Evolutionary conservation across 345 rosid genomes (phyloP).

Genomic region (Lepidium aucheri): DNA sequence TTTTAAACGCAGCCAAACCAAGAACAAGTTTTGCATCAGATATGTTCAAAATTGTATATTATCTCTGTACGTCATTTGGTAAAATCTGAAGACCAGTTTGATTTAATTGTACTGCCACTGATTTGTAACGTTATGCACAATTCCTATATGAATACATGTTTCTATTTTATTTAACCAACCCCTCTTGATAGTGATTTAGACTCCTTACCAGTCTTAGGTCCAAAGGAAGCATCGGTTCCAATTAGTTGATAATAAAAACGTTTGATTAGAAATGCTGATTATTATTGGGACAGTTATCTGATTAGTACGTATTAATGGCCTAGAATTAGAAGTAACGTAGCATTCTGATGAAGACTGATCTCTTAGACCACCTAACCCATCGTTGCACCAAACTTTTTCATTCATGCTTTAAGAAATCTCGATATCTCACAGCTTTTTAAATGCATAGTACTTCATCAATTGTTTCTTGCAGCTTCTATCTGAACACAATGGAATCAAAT

Average conservation of each 20-base stretch:
- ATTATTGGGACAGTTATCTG: background rate
- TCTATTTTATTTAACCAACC: background rate
- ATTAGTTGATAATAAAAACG: background rate
- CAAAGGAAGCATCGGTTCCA: conserved; percentile 11
- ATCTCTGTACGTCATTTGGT: background rate
- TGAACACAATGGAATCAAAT: conserved; percentile 39
- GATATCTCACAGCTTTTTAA: background rate
- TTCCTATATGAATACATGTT: background rate
- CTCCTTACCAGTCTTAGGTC: conserved; percentile 33
- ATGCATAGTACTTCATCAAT: conserved; percentile 17
- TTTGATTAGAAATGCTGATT: background rate
- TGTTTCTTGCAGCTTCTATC: conserved; percentile 20
- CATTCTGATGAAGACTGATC: conserved; percentile 39
- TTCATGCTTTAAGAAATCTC: conserved; percentile 9
- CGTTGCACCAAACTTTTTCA: conserved; percentile 40
- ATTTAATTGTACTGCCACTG: conserved; percentile 11
- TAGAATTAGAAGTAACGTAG: conserved; percentile 41
- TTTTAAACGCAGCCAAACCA: background rate
- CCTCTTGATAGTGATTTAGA: conserved; percentile 22
- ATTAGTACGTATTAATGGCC: conserved; percentile 8
- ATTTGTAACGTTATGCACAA: conserved; percentile 8
- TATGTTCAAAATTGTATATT: conserved; percentile 10
- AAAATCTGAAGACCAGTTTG: conserved; percentile 2
- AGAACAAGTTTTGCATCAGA: conserved; percentile 9
- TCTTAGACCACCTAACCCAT: conserved; percentile 38